These are phyloP conservation scores for Fonsecaea nubica DNA, from an alignment of 2,329 filamentous ascomycete genomes.

Conservation along the genomic window DNA sequence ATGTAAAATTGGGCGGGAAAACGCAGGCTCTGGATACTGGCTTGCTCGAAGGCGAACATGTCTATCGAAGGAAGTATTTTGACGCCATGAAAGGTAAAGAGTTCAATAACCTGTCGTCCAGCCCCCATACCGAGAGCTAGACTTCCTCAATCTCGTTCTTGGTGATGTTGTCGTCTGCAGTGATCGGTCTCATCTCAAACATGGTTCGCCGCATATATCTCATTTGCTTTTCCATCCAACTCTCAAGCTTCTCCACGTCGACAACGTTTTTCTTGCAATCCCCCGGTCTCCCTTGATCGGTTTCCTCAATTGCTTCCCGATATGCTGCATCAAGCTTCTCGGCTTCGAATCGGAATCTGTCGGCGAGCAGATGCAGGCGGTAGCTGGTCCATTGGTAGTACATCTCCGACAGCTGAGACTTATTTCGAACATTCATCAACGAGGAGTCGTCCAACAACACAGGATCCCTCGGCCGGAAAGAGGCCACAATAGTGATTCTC, in stretches of 20 bases:
- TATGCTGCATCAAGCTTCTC: constrained; percentile 9
- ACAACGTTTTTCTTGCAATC: neutral
- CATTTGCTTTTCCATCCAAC: constrained; percentile 16
- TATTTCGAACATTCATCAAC: constrained; percentile 63
- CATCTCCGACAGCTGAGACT: constrained; percentile 63
- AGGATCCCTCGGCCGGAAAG: constrained; percentile 65
- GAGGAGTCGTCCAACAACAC: constrained; percentile 64
- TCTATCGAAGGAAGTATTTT: neutral
- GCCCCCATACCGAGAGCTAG: neutral
- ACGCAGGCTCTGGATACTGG: neutral
- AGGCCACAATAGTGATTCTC: constrained; percentile 70
- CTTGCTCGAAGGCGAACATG: neutral
- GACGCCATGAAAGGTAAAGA: neutral
- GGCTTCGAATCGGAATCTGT: constrained; percentile 47
- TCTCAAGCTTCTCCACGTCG: constrained; percentile 5
- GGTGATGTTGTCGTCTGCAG: constrained; percentile 4
- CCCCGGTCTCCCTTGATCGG: neutral
- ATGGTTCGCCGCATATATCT: constrained; percentile 16
- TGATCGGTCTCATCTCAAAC: constrained; percentile 16
- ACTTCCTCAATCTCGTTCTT: constrained; percentile 15
- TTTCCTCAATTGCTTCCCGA: neutral
- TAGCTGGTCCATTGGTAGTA: constrained; percentile 69
- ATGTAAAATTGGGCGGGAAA: neutral
- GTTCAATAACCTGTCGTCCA: neutral
- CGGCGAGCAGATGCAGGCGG: constrained; percentile 66